phyloP scores from a whole-genome alignment of 257 asterid species.

The Phtheirospermum japonicum region DNA sequence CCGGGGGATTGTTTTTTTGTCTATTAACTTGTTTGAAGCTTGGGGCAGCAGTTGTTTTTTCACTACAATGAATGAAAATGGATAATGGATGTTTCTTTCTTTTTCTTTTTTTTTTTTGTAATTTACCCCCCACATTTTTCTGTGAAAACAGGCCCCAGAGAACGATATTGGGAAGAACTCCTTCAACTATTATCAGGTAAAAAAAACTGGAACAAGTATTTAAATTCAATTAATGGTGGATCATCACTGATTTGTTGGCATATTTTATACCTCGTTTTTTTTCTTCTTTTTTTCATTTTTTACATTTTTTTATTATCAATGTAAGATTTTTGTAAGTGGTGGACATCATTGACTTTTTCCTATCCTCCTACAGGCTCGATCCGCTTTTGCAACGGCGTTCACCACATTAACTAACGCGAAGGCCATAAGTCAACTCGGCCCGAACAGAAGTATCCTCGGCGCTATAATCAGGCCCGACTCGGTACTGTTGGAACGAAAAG shows the following conservation, averaged over 20 bases:
- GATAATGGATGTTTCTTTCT: conserved; percentile 6
- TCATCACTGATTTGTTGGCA: not conserved
- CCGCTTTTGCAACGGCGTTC: conserved; percentile 91
- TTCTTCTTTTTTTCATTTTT: not conserved
- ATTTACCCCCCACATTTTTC: conserved; percentile 23
- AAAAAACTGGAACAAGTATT: not conserved
- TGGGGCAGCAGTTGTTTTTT: not conserved
- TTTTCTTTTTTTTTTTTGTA: too few relatives aligned
- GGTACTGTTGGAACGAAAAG: conserved; percentile 75
- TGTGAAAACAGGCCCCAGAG: conserved; percentile 71
- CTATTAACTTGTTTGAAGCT: not conserved
- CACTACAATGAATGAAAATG: not conserved
- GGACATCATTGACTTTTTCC: not conserved
- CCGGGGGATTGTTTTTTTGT: not conserved
- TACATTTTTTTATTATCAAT: not conserved
- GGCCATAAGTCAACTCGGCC: conserved; percentile 56
- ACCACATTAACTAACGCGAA: conserved; percentile 58
- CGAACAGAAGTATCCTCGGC: conserved; percentile 77
- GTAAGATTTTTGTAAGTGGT: not conserved
- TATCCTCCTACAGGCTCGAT: conserved; percentile 58
- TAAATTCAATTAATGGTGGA: too few relatives aligned
- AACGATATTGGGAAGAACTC: conserved; percentile 93
- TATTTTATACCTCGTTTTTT: not conserved
- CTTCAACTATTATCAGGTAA: conserved; percentile 83
- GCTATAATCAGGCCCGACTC: conserved; percentile 82